phyloP scores from a whole-genome alignment of 345 rosid species.

The Pistacia atlantica region DNA sequence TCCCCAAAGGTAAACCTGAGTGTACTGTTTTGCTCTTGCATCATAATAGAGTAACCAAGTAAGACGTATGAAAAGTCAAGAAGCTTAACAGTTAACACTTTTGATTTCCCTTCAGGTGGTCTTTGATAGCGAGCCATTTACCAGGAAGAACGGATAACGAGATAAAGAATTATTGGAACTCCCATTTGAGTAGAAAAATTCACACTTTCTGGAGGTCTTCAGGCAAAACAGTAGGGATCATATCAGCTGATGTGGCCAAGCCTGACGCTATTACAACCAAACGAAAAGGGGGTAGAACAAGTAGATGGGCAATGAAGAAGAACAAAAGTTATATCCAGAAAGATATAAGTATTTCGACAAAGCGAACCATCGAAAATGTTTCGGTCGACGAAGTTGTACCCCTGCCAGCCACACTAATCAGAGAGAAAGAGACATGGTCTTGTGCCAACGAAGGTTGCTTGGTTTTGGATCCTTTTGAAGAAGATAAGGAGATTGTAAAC shows the following conservation, averaged over 20 bases:
- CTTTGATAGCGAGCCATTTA: slow-evolving; percentile 56
- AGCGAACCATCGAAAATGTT: slow-evolving; percentile 4
- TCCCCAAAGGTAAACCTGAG: too few species aligned
- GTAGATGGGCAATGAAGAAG: slow-evolving; percentile 29
- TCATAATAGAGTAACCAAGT: too few species aligned
- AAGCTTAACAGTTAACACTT: background rate
- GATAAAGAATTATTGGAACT: slow-evolving; percentile 73
- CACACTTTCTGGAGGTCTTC: slow-evolving; percentile 33
- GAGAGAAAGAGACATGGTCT: slow-evolving; percentile 27
- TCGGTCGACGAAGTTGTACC: background rate
- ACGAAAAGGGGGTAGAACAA: slow-evolving; percentile 27
- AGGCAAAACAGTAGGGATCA: background rate
- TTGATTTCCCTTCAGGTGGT: slow-evolving; percentile 44
- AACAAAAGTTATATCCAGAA: slow-evolving; percentile 11
- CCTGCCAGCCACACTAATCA: slow-evolving; percentile 9
- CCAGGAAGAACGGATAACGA: slow-evolving; percentile 79
- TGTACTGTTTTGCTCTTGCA: too few species aligned
- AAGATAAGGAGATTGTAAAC: slow-evolving; percentile 19
- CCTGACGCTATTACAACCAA: background rate
- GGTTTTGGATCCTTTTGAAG: slow-evolving; percentile 3
- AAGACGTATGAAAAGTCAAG: too few species aligned
- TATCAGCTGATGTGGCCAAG: slow-evolving; percentile 19
- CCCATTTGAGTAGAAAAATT: slow-evolving; percentile 56
- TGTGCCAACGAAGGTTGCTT: background rate
- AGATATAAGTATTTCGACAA: background rate